Evolutionary conservation across 306 rosid genomes (phyloP), one percentile per base, ranked within the genome.

Genomic region (Clitoria ternatea): DNA sequence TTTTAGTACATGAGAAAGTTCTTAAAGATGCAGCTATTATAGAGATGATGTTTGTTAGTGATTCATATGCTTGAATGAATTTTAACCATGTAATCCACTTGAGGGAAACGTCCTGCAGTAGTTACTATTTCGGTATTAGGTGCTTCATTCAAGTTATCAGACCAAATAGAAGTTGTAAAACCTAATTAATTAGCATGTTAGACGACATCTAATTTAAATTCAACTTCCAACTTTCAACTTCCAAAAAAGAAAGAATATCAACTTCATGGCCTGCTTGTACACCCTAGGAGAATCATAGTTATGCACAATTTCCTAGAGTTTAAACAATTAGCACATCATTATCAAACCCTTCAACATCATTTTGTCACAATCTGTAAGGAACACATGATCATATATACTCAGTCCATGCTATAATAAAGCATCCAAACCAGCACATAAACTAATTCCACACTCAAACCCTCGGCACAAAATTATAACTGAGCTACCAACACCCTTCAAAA

Each of bases 111-210:
- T 42, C 24, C 5, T 37, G 19, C 18, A 47, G 24, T 36, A 11
- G 40, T 77, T 27, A 49, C 6, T 39, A 36, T 69, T 48, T 68
- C 20, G 24, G 11, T 19, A 29, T 12, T 42, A 66, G 50, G 30
- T 73, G 53, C 42, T 64, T 65, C 64, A 17, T 54, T 32, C 57
- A 78, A 64, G 62, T 64, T 35, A 48, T 27, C 64, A 29, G 60
- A 78, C 7, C 5, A 33, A 61, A 68, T 18, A 12, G 3, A 26
- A 12, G 54, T 56, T 53, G 10, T 47, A 49, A 52, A 18, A 20
- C 63, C 14, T 33, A 20, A 11, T 14, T 69, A 53, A 23, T 22
- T n/a, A 36, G 19, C 15, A 50, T n/a, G 74, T 71, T 29, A 71
- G 24, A 43, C 7, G 26, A 57, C 19, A 20, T 45, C 4, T 39